Base-by-base conservation (phyloP, 139 green algal genomes). In the Yamagishiella unicocca region DNA sequence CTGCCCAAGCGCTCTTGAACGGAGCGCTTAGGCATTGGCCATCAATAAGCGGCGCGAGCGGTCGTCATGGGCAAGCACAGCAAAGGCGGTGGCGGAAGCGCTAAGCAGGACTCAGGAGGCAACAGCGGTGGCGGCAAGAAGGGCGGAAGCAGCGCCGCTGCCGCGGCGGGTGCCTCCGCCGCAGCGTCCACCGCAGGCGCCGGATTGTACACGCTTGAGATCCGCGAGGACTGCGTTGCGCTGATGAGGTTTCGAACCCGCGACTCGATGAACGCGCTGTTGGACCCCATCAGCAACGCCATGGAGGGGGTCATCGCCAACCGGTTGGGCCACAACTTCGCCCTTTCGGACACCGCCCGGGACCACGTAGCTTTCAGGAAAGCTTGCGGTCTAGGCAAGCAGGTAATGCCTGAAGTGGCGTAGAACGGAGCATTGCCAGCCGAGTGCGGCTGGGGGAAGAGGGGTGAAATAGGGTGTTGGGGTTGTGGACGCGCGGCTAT, bases 251-350 rank as follows among this genome's bases (percentile, higher is more conserved):
- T 87, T 37, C 64, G 66, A 0, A 78, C 3, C n/a, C 64, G 66
- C 0, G 81, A 87, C 66, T 45, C 17, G 22, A 87, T 87, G 81
- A 87, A 87, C 35, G 81, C 43, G 43, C 64, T 87, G 21, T 66
- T 87, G 45, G 81, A 87, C 33, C 81, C 81, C 9, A 35, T 87
- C 33, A 79, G 64, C 33, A 87, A 87, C 33, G 81, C 81, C 7
- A 68, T 79, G 27, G 81, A 87, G 81, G 81, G 81, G 17, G 66
- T 61, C 66, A 87, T 87, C 46, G 64, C 46, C 45, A 87, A 87
- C 81, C 81, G 81, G 19, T 31, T 87, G 66, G 81, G 81, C 22
- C 81, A 87, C 81, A 87, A 87, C 22, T 87, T 87, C 40, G 81
- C 66, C 0, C 45, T 87, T 21, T 33, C 10, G 24, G 64, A 87